Evolutionary conservation across 192 early-diverging fungal species (phyloP), one percentile per base, ranked within the genome.

Genomic region (Backusella psychrophila): DNA sequence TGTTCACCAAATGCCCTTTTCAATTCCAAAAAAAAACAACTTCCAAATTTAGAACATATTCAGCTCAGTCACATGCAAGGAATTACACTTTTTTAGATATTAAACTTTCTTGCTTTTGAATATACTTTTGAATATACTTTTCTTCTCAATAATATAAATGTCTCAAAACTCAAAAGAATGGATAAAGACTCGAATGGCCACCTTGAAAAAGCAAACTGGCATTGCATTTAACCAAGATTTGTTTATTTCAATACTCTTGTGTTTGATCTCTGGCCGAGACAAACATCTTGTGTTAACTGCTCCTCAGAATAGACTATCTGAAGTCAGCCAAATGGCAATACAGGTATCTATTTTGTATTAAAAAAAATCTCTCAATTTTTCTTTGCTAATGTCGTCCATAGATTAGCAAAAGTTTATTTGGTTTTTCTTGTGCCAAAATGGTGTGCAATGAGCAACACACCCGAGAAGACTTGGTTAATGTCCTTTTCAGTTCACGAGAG

Each of bases 241-340:
- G 29, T 86, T 89, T 67, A 82, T 89, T 65, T 87, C 88, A 31
- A 85, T 89, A 53, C 74, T 89, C 14, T 78, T 89, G 69, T 89
- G 88, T 72, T 79, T 89, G 11, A 80, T 86, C 17, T 83, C 86
- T 11, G 75, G 76, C 1, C 76, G 77, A 34, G 81, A 85, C 44
- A 86, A 87, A 44, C 86, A 89, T 74, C 75, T 87, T 14, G 81
- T 89, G 7, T 78, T 89, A 9, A 84, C 84, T 35, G 80, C 83
- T 1, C 72, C 72, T 35, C 75, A 78, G 14, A 83, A 86, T 44
- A 59, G 81, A 23, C 33, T 84, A 1, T 66, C 83, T 21, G 84
- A 89, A 68, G 82, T 89, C 42, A 80, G 81, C 46, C 74, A 70
- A 31, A 80, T 86, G 71, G 80, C 84, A 6, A 82, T 86, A 41